Conservation (phyloP, 805 yeast species). For the Wickerhamia fluorescens region DNA sequence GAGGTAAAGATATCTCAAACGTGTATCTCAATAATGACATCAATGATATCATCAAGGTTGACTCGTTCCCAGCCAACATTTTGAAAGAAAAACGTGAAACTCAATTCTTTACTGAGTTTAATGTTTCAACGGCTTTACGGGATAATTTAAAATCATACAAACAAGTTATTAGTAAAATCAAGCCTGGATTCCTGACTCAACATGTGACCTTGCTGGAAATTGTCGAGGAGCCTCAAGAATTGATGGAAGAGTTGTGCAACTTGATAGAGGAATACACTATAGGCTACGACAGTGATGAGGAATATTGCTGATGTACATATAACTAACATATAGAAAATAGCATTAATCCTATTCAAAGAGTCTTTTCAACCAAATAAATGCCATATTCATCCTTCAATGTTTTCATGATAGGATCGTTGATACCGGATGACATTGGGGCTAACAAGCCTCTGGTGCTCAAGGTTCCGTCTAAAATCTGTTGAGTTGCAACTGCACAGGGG, state of each 20-base stretch:
- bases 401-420: conserved; percentile 86
- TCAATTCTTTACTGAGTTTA: conserved; percentile 15
- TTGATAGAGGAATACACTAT: conserved; percentile 41
- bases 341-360: conserved; percentile 1
- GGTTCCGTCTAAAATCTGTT: conserved; percentile 78
- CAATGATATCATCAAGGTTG: conserved; percentile 8
- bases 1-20: conserved; percentile 1
- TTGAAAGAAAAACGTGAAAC: no score
- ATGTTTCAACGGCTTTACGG: conserved; percentile 16
- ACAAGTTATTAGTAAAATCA: conserved; percentile 15
- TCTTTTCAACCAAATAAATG: conserved; percentile 74
- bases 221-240: conserved; percentile 48
- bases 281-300: conserved; percentile 43
- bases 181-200: conserved; percentile 4
- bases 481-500: conserved; percentile 94
- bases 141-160: conserved; percentile 22
- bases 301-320: conserved; percentile 21
- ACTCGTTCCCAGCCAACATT: conserved; percentile 10
- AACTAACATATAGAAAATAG: no score
- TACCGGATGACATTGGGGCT: conserved; percentile 89
- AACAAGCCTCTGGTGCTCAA: conserved; percentile 73
- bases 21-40: conserved; percentile 5
- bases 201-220: conserved; percentile 7
- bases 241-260: conserved; percentile 41
- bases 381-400: conserved; percentile 85